Evolutionary conservation across 1,284 basidiomycete species (phyloP), one percentile per base, ranked within the genome.

Genomic region (Irpex lacteus): DNA sequence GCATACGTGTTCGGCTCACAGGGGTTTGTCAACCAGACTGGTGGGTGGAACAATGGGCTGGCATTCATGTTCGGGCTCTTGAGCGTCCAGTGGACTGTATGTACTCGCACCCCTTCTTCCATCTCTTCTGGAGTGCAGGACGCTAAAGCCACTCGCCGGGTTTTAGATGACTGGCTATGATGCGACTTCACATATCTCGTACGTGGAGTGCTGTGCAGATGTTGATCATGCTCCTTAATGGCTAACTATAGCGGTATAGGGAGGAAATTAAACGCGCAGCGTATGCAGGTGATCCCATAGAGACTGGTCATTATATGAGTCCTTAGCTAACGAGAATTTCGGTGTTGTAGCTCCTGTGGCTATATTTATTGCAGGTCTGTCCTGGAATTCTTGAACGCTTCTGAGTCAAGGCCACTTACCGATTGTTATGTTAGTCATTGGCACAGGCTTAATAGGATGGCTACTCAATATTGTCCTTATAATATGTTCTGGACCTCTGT

Each of bases 191-290:
- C 96, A 98, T 75, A 97, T 98, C 67, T 92, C 91, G 88, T 90
- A 77, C 69, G 87, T 78, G 11, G 52, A 47, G 49, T 32, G 5
- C 3, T 40, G 21, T 34, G 8, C 32, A n/a, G n/a, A n/a, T 18
- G 0, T 56, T 37, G 54, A 32, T 52, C 54, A n/a, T 6, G 13
- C 40, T 64, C 57, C 32, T 32, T 19, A 11, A 32, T 53, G 34
- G 26, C 5, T 58, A 3, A 5, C 32, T n/a, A 26, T 34, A 18
- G 52, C 4, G 53, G 68, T 55, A 4, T 65, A 90, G 88, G 4
- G 95, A 98, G 73, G 96, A 98, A 78, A 92, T 98, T 40, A 88
- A 87, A 71, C 85, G 92, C 60, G 95, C 96, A 7, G 92, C 95
- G 2, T 92, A 95, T 70, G 91, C 94, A 62, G 94, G 86, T 86